Percentiles rank a stretch among this genome's conserved stretches.
phyloP scores from a whole-genome alignment of 1,284 basidiomycete genomes.

The Pholiota adiposa region DNA sequence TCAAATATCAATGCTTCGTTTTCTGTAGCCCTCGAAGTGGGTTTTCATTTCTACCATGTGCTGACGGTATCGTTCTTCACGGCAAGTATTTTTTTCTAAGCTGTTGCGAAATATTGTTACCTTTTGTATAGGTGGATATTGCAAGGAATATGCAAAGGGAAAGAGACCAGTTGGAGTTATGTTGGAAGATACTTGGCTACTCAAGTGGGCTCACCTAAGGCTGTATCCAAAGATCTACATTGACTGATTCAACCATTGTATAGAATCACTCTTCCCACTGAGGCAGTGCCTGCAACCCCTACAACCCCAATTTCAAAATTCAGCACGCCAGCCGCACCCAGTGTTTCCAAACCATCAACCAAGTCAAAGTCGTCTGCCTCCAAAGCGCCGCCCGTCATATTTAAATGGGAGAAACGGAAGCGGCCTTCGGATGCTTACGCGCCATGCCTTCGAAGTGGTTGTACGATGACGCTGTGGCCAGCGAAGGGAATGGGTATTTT shows the following conservation, averaged over 20 bases:
- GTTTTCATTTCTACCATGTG: slow-evolving; percentile 83
- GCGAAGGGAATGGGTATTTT: slow-evolving; percentile 74
- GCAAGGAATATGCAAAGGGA: slow-evolving; percentile 90
- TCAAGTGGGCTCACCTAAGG: slow-evolving; percentile 53
- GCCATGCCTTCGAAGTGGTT: slow-evolving; percentile 75
- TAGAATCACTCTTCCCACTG: slow-evolving; percentile 28
- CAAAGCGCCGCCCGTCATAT: slow-evolving; percentile 39
- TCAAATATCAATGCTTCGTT: neutral
- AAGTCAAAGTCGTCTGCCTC: slow-evolving; percentile 16
- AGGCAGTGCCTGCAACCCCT: slow-evolving; percentile 26
- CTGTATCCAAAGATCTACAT: no score
- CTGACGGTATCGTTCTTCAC: slow-evolving; percentile 85
- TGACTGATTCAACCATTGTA: no score
- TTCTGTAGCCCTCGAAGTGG: slow-evolving; percentile 74
- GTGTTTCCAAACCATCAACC: neutral
- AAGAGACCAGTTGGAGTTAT: slow-evolving; percentile 87
- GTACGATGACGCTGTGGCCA: slow-evolving; percentile 85
- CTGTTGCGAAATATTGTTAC: neutral
- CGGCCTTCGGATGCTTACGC: slow-evolving; percentile 73
- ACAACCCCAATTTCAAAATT: slow-evolving; percentile 14
- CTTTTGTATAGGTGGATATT: slow-evolving; percentile 73
- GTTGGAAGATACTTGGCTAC: slow-evolving; percentile 90
- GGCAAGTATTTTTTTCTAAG: slow-evolving; percentile 48
- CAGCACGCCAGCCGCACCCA: slow-evolving; percentile 5
- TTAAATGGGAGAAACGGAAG: slow-evolving; percentile 90